These are phyloP conservation scores for Citrullus mucosospermus DNA, from an alignment of 306 rosid genomes.

Conservation along the genomic window DNA sequence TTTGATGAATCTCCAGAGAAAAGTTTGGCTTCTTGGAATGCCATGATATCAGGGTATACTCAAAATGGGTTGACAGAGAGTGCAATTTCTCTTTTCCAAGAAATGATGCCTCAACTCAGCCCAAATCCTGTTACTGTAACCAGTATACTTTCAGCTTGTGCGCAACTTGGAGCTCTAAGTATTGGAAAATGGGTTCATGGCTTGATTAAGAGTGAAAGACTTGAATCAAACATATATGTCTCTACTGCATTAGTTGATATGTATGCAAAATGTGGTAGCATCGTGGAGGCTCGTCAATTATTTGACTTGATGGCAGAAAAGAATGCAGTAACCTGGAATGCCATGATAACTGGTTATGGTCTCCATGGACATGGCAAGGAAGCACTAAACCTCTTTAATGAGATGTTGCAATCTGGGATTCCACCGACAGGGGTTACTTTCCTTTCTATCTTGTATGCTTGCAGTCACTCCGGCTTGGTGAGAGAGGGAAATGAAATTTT, in stretches of 20 bases:
- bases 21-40: slow-evolving; percentile 81
- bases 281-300: slow-evolving; percentile 53
- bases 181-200: slow-evolving; percentile 82
- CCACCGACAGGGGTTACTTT: slow-evolving; percentile 65
- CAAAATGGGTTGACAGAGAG: slow-evolving; percentile 77
- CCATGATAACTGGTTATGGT: slow-evolving; percentile 89
- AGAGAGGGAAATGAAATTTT: slow-evolving; percentile 68
- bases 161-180: slow-evolving; percentile 80
- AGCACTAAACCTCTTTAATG: slow-evolving; percentile 59
- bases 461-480: slow-evolving; percentile 92
- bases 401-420: slow-evolving; percentile 47
- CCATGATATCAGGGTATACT: slow-evolving; percentile 87
- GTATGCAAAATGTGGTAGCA: slow-evolving; percentile 90
- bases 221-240: slow-evolving; percentile 64
- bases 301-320: slow-evolving; percentile 66
- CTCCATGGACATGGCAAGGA: slow-evolving; percentile 85
- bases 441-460: slow-evolving; percentile 74
- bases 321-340: slow-evolving; percentile 83
- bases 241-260: slow-evolving; percentile 77
- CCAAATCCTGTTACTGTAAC: slow-evolving; percentile 77
- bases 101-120: slow-evolving; percentile 51
- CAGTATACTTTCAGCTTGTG: slow-evolving; percentile 85
- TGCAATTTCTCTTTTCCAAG: slow-evolving; percentile 69
- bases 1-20: slow-evolving; percentile 71
- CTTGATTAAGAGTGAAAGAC: slow-evolving; percentile 51